Percentiles rank a stretch among this genome's conserved stretches.
These are phyloP conservation scores for Orbilia ellipsospora DNA, from an alignment of 2,329 filamentous ascomycete species.

Conservation along the genomic window DNA sequence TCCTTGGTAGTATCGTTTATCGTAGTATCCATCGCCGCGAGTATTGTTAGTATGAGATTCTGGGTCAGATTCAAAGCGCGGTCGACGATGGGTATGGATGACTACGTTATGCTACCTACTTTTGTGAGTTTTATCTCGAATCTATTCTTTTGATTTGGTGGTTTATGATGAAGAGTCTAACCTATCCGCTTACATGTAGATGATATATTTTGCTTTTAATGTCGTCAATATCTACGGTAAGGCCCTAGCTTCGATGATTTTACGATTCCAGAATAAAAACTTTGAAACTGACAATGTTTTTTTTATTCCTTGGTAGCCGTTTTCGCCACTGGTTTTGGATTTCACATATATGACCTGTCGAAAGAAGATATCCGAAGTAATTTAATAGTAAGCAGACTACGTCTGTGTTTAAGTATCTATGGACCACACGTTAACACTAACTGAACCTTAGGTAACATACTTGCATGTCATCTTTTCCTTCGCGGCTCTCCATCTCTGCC, in stretches of 20 bases:
- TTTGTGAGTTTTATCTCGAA: constrained; percentile 9
- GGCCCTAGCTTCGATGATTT: not conserved
- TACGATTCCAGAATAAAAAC: too few species aligned
- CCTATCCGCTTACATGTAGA: not conserved
- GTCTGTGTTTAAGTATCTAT: not conserved
- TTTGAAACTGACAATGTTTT: too few species aligned
- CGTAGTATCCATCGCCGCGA: constrained; percentile 1
- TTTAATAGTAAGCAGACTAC: constrained; percentile 18
- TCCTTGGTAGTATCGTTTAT: constrained; percentile 22
- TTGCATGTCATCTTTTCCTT: constrained; percentile 44
- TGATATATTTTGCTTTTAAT: constrained; percentile 26
- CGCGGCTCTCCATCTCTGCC: constrained; percentile 28
- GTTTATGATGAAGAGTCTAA: not conserved
- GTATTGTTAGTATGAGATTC: constrained; percentile 20
- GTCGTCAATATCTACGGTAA: constrained; percentile 34
- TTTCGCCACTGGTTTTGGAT: constrained; percentile 40
- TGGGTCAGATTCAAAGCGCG: constrained; percentile 25
- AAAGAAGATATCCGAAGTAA: constrained; percentile 16
- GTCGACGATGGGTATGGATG: constrained; percentile 32
- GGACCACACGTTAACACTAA: not conserved
- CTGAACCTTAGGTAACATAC: constrained; percentile 26
- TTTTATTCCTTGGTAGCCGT: constrained; percentile 3
- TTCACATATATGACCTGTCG: constrained; percentile 32
- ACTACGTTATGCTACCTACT: constrained; percentile 37
- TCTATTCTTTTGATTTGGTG: not conserved